Base-by-base conservation (phyloP, 1,284 basidiomycete genomes). In the Microbotryum silenes-acaulis region DNA sequence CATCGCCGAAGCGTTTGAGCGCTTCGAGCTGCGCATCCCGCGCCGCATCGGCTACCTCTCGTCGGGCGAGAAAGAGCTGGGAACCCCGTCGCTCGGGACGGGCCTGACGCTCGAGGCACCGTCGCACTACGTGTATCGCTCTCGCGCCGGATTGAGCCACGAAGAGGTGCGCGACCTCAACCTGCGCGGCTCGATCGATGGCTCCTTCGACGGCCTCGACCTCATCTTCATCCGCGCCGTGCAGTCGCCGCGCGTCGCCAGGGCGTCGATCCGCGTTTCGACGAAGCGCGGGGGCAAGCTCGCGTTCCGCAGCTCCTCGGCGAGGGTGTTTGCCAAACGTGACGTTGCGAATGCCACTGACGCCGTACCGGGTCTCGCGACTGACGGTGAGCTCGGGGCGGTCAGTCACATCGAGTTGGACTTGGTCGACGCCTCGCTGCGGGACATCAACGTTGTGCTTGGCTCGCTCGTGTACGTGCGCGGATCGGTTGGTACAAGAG, bases 151-250 rank as follows among this genome's bases (percentile, higher is more conserved):
- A 12, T 51, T 57, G 23, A 27, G 42, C 14, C 45, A 58, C 16
- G 33, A 23, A 6, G 65, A 68, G 47, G 51, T 25, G 4, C 37
- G 45, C 16, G 29, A 61, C 42, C 37, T 64, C 37, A 23, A 44
- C 21, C 51, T 62, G 29, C 10, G 23, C 21, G 67, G 65, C 18
- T 63, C 62, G 44, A 47, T 64, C 51, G 60, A 68, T 50, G 65
- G 66, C n/a, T 37, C 45, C 4, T 68, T 68, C 48, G 65, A 64
- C 23, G 67, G 67, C 2, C 42, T 66, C 42, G 65, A 68, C 58
- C 47, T 64, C 57, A 50, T 68, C 46, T 59, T 55, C 23, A 25
- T 66, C 5, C 62, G 60, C 3, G 6, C 18, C 8, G 25, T 45
- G 10, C 37, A 42, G 20, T 7, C 27, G 46, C 51, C 59, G 10